phyloP scores from a whole-genome alignment of 441 rosid genomes.

The Bocquillonia castaneifolia region DNA sequence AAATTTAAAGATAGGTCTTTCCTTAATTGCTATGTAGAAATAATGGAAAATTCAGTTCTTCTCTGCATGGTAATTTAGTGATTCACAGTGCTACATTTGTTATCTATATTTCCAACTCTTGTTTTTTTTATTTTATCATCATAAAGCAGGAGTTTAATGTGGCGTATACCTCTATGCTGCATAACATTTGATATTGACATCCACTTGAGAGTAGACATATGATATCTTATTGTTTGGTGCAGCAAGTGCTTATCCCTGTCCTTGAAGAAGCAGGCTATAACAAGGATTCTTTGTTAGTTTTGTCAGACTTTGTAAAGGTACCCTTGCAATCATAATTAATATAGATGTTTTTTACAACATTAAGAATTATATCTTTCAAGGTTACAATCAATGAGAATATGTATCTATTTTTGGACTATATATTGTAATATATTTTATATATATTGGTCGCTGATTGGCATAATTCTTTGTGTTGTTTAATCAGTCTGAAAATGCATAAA shows the following conservation, averaged over 20 bases:
- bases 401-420: background rate
- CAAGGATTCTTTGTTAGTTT: constrained; percentile 52
- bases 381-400: background rate
- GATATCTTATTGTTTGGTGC: constrained; percentile 26
- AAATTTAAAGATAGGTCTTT: background rate
- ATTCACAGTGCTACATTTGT: background rate
- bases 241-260: constrained; percentile 71
- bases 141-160: background rate
- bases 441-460: no score
- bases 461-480: background rate
- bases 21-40: background rate
- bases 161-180: background rate
- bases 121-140: background rate
- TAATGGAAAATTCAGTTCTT: background rate
- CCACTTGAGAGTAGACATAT: background rate
- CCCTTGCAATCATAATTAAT: background rate
- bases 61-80: background rate
- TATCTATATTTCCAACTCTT: background rate
- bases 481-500: background rate
- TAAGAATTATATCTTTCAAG: background rate
- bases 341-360: background rate
- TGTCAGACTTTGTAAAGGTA: constrained; percentile 84
- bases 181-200: background rate
- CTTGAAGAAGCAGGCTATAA: constrained; percentile 73
- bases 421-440: background rate